Percentiles rank a stretch among this genome's conserved stretches.
phyloP scores from a whole-genome alignment of 2,329 filamentous ascomycete species.

The Myriosclerotinia scirpicola region DNA sequence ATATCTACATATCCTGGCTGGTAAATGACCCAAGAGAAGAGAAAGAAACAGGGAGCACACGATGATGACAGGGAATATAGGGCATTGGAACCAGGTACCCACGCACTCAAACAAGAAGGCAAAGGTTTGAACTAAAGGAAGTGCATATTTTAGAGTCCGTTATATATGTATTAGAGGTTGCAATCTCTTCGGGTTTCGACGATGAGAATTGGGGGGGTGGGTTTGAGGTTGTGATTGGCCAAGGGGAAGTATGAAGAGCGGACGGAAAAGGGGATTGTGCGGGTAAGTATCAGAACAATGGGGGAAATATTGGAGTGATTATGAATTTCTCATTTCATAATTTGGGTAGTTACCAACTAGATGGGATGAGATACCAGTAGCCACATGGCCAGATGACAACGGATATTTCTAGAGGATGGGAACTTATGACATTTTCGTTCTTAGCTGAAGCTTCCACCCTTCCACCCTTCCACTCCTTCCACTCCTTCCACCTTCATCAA shows the following conservation, averaged over 20 bases:
- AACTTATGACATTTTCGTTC: slow-evolving; percentile 12
- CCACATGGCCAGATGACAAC: slow-evolving; percentile 12
- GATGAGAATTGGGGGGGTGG: slow-evolving; percentile 5
- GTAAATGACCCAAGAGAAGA: slow-evolving; percentile 20
- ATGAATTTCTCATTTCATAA: not conserved
- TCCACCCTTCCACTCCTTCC: not conserved
- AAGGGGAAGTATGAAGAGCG: not conserved
- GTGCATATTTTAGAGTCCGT: slow-evolving; percentile 15
- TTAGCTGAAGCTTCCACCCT: not conserved
- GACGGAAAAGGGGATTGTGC: not conserved
- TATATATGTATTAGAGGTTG: not conserved
- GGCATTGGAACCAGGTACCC: slow-evolving; percentile 19
- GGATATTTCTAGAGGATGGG: slow-evolving; percentile 6
- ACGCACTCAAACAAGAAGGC: slow-evolving; percentile 5
- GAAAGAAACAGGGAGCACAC: slow-evolving; percentile 11
- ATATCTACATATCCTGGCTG: not conserved
- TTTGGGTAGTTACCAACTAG: not conserved
- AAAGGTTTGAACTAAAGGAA: not conserved
- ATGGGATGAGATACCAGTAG: slow-evolving; percentile 7
- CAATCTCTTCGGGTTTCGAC: slow-evolving; percentile 20
- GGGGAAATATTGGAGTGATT: slow-evolving; percentile 2
- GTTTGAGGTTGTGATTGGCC: slow-evolving; percentile 9
- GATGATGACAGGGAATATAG: slow-evolving; percentile 21
- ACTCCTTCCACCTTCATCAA: slow-evolving; percentile 15
- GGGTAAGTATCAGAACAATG: not conserved